phyloP scores from a whole-genome alignment of 805 yeast genomes.

The Cyberlindnera samutprakarnensis region DNA sequence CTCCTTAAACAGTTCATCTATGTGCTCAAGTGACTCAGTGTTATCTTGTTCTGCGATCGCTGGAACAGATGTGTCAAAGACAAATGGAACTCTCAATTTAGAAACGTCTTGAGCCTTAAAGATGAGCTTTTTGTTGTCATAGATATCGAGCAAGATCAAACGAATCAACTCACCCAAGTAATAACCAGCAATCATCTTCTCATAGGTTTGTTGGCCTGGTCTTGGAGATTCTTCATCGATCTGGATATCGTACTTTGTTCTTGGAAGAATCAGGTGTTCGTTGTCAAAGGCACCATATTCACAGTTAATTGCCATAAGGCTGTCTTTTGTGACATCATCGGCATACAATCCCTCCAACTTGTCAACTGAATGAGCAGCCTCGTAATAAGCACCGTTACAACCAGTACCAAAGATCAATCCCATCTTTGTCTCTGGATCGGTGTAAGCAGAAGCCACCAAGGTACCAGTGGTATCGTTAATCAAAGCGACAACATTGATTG shows the following conservation, averaged over 20 bases:
- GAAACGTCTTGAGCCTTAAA: constrained; percentile 65
- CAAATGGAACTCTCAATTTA: constrained; percentile 53
- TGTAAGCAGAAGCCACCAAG: constrained; percentile 87
- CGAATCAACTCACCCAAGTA: constrained; percentile 91
- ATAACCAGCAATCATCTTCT: constrained; percentile 96
- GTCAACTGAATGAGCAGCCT: constrained; percentile 61
- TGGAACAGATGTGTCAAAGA: constrained; percentile 86
- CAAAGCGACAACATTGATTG: constrained; percentile 83
- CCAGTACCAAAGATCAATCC: constrained; percentile 98
- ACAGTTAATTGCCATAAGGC: constrained; percentile 94
- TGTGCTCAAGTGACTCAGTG: constrained; percentile 71
- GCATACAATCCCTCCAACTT: constrained; percentile 69
- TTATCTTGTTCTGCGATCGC: constrained; percentile 86
- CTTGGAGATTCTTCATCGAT: constrained; percentile 87
- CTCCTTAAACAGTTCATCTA: constrained; percentile 54
- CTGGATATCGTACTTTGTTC: constrained; percentile 78
- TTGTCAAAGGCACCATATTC: constrained; percentile 98
- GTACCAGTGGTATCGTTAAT: constrained; percentile 98
- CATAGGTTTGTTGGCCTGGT: constrained; percentile 93
- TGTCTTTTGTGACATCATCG: constrained; percentile 51
- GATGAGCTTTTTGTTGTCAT: constrained; percentile 47
- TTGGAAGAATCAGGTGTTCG: constrained; percentile 75
- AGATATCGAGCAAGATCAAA: constrained; percentile 66
- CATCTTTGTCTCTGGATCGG: constrained; percentile 84
- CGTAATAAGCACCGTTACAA: constrained; percentile 95